phyloP scores from a whole-genome alignment of 1,284 basidiomycete species.

The Gymnopus androsaceus region DNA sequence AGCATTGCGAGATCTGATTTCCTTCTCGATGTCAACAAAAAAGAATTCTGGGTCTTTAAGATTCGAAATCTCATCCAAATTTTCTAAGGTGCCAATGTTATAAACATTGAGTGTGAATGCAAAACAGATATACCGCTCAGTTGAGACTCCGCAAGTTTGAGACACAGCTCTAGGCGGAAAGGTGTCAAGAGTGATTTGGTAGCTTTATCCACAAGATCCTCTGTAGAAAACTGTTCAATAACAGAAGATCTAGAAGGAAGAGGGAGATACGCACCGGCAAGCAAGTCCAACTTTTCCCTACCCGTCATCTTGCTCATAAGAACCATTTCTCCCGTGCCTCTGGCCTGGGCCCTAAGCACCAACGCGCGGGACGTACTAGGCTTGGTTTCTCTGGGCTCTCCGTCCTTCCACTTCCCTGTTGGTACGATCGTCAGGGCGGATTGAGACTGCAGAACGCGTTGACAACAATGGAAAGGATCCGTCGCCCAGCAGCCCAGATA shows the following conservation, averaged over 20 bases:
- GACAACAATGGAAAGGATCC: too few species aligned
- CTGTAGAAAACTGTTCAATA: slow-evolving; percentile 34
- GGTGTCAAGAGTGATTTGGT: slow-evolving; percentile 61
- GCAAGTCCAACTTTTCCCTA: slow-evolving; percentile 74
- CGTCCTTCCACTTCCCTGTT: too few species aligned
- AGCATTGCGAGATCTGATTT: slow-evolving; percentile 52
- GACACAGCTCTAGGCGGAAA: slow-evolving; percentile 60
- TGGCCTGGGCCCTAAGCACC: slow-evolving; percentile 61
- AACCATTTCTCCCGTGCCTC: slow-evolving; percentile 67
- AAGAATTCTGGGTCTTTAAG: slow-evolving; percentile 67
- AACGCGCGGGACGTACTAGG: slow-evolving; percentile 72
- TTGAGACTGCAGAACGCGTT: slow-evolving; percentile 51
- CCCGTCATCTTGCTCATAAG: slow-evolving; percentile 61
- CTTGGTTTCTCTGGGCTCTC: slow-evolving; percentile 47
- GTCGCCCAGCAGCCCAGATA: too few species aligned
- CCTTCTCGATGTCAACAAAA: slow-evolving; percentile 50
- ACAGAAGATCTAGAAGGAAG: background rate
- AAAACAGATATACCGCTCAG: slow-evolving; percentile 52
- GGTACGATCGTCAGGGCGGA: slow-evolving; percentile 33
- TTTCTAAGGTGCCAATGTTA: slow-evolving; percentile 33
- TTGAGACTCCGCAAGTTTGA: slow-evolving; percentile 71
- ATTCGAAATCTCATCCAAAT: slow-evolving; percentile 65
- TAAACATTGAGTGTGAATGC: background rate
- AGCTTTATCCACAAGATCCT: slow-evolving; percentile 63
- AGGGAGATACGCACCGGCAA: slow-evolving; percentile 55